Evolutionary conservation across 2,329 filamentous ascomycete genomes (phyloP).

Genomic region (Clonostachys sp.): DNA sequence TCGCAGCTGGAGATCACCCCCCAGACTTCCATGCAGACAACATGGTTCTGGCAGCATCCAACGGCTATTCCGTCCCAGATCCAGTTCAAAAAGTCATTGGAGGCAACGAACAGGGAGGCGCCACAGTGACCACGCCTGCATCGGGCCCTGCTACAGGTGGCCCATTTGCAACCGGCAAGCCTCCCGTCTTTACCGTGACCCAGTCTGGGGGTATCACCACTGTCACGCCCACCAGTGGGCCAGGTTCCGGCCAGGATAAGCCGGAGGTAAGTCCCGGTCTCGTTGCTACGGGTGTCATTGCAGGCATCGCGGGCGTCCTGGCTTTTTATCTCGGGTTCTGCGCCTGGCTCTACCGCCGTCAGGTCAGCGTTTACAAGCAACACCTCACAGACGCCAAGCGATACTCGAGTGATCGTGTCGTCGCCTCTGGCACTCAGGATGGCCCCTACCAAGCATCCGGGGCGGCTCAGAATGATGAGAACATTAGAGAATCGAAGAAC

Average conservation of each 20-base stretch:
- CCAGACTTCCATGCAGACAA: slow-evolving; percentile 48
- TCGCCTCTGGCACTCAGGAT: slow-evolving; percentile 17
- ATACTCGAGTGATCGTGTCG: slow-evolving; percentile 38
- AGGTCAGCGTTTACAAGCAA: slow-evolving; percentile 64
- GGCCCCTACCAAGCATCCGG: neutral
- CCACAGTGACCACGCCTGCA: slow-evolving; percentile 44
- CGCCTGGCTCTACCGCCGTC: slow-evolving; percentile 68
- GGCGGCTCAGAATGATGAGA: neutral
- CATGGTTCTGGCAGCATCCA: slow-evolving; percentile 35
- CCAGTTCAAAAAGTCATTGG: slow-evolving; percentile 45
- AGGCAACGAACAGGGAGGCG: slow-evolving; percentile 44
- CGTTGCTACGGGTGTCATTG: slow-evolving; percentile 50
- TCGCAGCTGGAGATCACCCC: slow-evolving; percentile 56
- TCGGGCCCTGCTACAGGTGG: slow-evolving; percentile 55
- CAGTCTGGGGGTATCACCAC: slow-evolving; percentile 42
- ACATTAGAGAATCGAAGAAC: neutral
- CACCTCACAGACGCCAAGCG: slow-evolving; percentile 64
- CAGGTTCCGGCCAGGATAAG: slow-evolving; percentile 12
- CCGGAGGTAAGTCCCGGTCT: slow-evolving; percentile 20
- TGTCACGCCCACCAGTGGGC: slow-evolving; percentile 17
- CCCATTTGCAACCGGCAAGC: slow-evolving; percentile 65
- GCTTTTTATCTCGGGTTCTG: slow-evolving; percentile 67
- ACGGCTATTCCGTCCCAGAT: slow-evolving; percentile 48
- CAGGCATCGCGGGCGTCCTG: slow-evolving; percentile 58
- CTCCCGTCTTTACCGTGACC: slow-evolving; percentile 66